phyloP scores from a whole-genome alignment of 140 eudicot genomes.

The Anethum foeniculum region DNA sequence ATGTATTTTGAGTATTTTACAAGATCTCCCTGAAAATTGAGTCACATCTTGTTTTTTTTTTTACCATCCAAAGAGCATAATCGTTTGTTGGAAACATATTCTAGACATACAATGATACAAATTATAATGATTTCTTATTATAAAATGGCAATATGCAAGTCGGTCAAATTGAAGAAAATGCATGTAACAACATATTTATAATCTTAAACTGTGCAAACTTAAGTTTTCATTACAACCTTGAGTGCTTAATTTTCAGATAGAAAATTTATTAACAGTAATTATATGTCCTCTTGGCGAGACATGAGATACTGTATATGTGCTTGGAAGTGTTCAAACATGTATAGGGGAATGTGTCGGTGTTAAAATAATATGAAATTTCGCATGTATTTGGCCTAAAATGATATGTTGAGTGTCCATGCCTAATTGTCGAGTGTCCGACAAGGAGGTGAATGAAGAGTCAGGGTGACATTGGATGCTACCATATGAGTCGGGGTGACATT shows the following conservation, averaged over 20 bases:
- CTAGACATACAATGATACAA: neutral
- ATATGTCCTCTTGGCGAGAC: neutral
- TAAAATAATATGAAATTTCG: neutral
- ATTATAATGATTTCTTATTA: neutral
- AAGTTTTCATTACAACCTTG: too few species aligned
- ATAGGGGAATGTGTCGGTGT: neutral
- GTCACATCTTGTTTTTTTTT: neutral
- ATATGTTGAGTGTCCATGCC: neutral
- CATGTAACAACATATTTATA: neutral
- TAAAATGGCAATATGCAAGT: neutral
- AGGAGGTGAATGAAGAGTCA: neutral
- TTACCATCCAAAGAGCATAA: neutral
- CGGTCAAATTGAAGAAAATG: neutral
- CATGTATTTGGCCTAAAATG: neutral
- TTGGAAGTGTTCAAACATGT: neutral
- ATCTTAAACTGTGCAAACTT: too few species aligned
- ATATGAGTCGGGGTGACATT: too few species aligned
- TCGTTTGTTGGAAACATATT: neutral
- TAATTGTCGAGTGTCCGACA: neutral
- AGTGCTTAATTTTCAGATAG: neutral
- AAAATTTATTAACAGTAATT: too few species aligned
- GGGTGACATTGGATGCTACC: constrained; percentile 1
- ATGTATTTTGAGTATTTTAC: neutral
- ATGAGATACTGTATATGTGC: neutral
- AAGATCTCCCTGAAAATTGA: neutral